Base-by-base conservation (phyloP, 345 rosid species). In the Viola odorata region DNA sequence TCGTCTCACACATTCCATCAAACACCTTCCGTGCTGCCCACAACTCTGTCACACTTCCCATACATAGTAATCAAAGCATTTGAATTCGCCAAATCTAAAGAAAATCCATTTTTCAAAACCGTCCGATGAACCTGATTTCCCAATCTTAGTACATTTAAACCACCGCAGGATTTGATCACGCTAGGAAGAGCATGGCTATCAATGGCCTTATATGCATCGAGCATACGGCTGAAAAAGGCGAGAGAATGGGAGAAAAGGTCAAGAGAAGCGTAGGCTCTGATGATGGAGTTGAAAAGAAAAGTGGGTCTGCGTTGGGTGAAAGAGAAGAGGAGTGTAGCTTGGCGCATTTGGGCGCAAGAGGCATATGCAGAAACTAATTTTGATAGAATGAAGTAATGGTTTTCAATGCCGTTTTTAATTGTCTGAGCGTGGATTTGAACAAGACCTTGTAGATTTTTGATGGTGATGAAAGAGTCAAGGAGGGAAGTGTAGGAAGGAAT, bases 291-390 rank as follows among this genome's bases (percentile, higher is more conserved):
- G 71, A 49, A 77, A 39, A 77, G 68, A 63, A 73, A 77, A 47
- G 78, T 67, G 67, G 71, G 53, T 41, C 58, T 67, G 10, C 67
- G 78, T 50, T 49, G 42, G 55, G 75, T 23, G 59, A 64, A 68
- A 50, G 64, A 70, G 60, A 77, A 77, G 68, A 77, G 65, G 51
- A 67, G 55, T 13, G 51, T 50, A 47, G 81, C 75, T 64, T 73
- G 63, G 44, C 36, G 70, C 62, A 77, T 60, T 32, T 66, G 78
- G 53, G 42, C 45, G 55, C 75, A 73, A 3, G 78, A 63, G 14
- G 81, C 81, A 37, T 77, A 77, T 53, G 75, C 64, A 14, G 73
- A 70, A 56, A 73, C 66, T 40, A 77, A 78, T 39, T 73, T 77
- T 14, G 70, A 63, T 14, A 73, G 69, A 45, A 73, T 53, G 54